These are phyloP conservation scores for Periconia digitata DNA, from an alignment of 2,329 filamentous ascomycete species.

Conservation along the genomic window DNA sequence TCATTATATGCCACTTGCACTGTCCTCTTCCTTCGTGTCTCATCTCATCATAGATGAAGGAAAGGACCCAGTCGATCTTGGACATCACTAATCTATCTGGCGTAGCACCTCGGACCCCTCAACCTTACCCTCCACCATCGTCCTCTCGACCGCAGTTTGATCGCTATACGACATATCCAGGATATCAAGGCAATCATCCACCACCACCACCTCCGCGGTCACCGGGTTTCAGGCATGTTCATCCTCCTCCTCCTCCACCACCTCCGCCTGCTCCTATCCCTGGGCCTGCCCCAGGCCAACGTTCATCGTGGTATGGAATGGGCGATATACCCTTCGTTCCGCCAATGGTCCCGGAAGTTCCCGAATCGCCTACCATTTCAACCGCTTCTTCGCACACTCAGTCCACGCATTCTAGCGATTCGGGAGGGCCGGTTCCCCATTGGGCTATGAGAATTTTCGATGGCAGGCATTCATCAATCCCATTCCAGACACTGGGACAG, in stretches of 20 bases:
- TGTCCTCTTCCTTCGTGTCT: no score
- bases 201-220: conserved; percentile 13
- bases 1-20: no score
- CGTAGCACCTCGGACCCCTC: conserved; percentile 25
- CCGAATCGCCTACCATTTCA: conserved; percentile 46
- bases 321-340: conserved; percentile 38
- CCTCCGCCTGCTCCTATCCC: conserved; percentile 8
- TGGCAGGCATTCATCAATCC: conserved; percentile 42
- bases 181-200: conserved; percentile 2
- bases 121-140: conserved; percentile 24
- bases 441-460: conserved; percentile 51
- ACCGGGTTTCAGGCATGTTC: conserved; percentile 2
- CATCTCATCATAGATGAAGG: no score
- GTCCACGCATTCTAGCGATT: conserved; percentile 39
- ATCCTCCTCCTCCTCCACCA: conserved; percentile 15
- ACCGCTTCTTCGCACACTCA: conserved; percentile 46
- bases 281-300: conserved; percentile 1
- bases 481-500: conserved; percentile 37
- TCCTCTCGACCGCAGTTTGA: conserved; percentile 30
- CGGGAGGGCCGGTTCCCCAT: conserved; percentile 36
- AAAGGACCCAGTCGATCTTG: no score
- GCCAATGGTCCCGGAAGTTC: conserved; percentile 41
- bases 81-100: not conserved
- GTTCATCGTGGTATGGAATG: conserved; percentile 12
- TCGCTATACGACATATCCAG: conserved; percentile 28